Conservation (phyloP, 2,329 filamentous ascomycete species). For the Colletotrichum sp. region DNA sequence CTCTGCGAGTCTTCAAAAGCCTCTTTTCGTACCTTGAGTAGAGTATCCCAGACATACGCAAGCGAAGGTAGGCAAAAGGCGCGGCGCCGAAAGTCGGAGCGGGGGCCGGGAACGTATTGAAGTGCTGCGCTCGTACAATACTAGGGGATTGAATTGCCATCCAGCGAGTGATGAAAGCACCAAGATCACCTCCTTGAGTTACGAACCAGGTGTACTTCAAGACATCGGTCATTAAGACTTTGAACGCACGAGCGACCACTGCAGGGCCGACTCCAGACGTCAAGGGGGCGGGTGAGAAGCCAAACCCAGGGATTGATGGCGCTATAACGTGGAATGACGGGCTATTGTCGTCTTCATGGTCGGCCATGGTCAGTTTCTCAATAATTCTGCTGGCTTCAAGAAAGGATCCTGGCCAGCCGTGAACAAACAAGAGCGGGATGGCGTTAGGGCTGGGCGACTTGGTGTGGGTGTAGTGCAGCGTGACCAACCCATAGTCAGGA, state of each 20-base stretch:
- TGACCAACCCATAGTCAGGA: conserved; percentile 13
- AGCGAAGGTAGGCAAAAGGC: not conserved
- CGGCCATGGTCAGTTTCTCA: conserved; percentile 27
- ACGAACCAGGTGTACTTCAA: conserved; percentile 41
- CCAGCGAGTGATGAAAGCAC: conserved; percentile 22
- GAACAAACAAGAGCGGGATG: conserved; percentile 43
- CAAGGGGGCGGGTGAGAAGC: conserved; percentile 39
- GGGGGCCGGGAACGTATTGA: conserved; percentile 14
- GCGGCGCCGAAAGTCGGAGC: not conserved
- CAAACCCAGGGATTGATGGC: conserved; percentile 48
- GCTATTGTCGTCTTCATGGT: conserved; percentile 23
- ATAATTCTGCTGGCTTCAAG: conserved; percentile 40
- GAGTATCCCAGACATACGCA: not conserved
- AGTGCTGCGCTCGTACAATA: not conserved
- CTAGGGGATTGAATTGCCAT: conserved; percentile 13
- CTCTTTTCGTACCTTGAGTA: conserved; percentile 6
- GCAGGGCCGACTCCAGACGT: conserved; percentile 32
- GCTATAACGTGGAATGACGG: conserved; percentile 52
- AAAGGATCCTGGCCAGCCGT: conserved; percentile 48
- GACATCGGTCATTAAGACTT: conserved; percentile 39
- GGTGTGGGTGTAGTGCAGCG: conserved; percentile 36
- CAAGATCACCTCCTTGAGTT: conserved; percentile 34
- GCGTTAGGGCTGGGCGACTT: conserved; percentile 29
- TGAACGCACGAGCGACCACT: conserved; percentile 33
- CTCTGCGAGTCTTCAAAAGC: not conserved